Percentiles rank a stretch among this genome's conserved stretches.
These are phyloP conservation scores for Hypoxylon subgilvum DNA, from an alignment of 495 filamentous ascomycete species.

Conservation along the genomic window DNA sequence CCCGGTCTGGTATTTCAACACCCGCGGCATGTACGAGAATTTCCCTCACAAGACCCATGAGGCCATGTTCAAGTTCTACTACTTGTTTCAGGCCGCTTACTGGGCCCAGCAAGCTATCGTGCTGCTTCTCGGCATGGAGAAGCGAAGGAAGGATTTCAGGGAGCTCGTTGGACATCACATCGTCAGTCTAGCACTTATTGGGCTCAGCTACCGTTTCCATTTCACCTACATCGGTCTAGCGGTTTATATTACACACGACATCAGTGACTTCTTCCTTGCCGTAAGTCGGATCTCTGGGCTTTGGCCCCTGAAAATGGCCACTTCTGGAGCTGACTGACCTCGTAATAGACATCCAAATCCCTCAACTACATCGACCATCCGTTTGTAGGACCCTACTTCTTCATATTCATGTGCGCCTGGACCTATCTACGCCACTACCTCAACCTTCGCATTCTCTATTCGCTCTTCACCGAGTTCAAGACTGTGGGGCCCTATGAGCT, in stretches of 20 bases:
- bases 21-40: constrained; percentile 81
- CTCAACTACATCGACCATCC: constrained; percentile 88
- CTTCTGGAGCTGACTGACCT: constrained; percentile 1
- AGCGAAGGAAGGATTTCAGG: constrained; percentile 91
- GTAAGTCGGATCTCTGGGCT: constrained; percentile 59
- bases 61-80: constrained; percentile 88
- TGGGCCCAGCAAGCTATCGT: constrained; percentile 96
- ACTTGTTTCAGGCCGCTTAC: constrained; percentile 91
- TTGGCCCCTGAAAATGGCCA: background rate
- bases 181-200: constrained; percentile 87
- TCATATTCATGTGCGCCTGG: constrained; percentile 82
- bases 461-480: constrained; percentile 83
- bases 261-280: constrained; percentile 95
- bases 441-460: constrained; percentile 86
- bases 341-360: constrained; percentile 80
- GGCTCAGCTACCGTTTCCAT: constrained; percentile 92
- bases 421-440: constrained; percentile 90
- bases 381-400: constrained; percentile 82
- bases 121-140: constrained; percentile 86
- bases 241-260: constrained; percentile 95
- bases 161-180: constrained; percentile 95
- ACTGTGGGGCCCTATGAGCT: constrained; percentile 87
- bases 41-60: constrained; percentile 88
- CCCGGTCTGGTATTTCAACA: constrained; percentile 97
- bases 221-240: constrained; percentile 98